Evolutionary conservation across 1,139 yeast species (phyloP).

Genomic region (Candida pseudocylindracea): DNA sequence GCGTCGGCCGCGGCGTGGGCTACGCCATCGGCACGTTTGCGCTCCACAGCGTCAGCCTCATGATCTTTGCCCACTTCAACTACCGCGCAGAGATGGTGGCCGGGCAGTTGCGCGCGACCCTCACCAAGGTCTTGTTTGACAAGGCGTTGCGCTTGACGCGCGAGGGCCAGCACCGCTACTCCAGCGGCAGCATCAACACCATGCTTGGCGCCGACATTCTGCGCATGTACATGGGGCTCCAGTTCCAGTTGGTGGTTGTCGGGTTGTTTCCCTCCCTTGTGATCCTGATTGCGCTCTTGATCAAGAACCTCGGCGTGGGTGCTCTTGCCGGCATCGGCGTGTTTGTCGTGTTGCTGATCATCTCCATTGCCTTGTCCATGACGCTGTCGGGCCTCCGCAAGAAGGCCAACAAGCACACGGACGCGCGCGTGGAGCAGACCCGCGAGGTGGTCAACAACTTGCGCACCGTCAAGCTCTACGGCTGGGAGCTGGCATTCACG

Average conservation of each 20-base stretch:
- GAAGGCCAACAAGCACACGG: constrained; percentile 1
- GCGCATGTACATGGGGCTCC: constrained; percentile 22
- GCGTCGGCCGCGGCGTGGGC: constrained; percentile 16
- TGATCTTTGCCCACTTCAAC: constrained; percentile 19
- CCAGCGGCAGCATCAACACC: constrained; percentile 19
- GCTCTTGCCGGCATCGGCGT: constrained; percentile 22
- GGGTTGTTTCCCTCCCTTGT: constrained; percentile 23
- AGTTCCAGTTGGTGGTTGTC: constrained; percentile 20
- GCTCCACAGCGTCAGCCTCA: constrained; percentile 17
- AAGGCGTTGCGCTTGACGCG: constrained; percentile 17
- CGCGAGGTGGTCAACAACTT: constrained; percentile 2
- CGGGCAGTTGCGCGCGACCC: constrained; percentile 18
- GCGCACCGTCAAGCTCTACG: constrained; percentile 3
- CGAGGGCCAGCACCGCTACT: constrained; percentile 13
- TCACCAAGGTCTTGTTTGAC: constrained; percentile 15
- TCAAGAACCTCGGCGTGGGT: constrained; percentile 15
- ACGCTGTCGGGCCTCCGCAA: constrained; percentile 13
- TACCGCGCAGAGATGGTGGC: constrained; percentile 24
- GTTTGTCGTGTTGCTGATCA: constrained; percentile 15
- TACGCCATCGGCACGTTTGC: constrained; percentile 18
- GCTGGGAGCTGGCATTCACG: constrained; percentile 33
- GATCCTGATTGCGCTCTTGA: constrained; percentile 14
- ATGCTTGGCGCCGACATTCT: constrained; percentile 22
- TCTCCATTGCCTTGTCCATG: constrained; percentile 15
- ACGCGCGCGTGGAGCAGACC: constrained; percentile 1